phyloP scores from a whole-genome alignment of 768 basidiomycete species.

The Termitomyces sp. region DNA sequence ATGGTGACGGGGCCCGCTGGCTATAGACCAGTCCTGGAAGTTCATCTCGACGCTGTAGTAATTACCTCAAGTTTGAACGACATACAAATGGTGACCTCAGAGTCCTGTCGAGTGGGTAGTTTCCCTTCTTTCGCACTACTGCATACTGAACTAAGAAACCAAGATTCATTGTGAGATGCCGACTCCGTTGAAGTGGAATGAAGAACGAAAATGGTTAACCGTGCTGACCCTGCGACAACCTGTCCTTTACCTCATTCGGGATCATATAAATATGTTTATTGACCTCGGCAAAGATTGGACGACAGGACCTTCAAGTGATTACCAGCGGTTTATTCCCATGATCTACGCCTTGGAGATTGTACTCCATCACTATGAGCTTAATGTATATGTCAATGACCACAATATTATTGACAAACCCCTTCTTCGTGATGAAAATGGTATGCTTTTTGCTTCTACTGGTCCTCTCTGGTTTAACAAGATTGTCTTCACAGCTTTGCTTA shows the following conservation, averaged over 20 bases:
- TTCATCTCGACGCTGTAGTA: conserved; percentile 77
- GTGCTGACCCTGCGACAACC: conserved; percentile 72
- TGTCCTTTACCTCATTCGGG: conserved; percentile 75
- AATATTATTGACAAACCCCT: conserved; percentile 94
- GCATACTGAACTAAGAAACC: neutral
- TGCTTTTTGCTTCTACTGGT: conserved; percentile 6
- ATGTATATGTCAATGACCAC: conserved; percentile 89
- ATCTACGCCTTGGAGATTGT: conserved; percentile 70
- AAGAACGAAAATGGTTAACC: conserved; percentile 75
- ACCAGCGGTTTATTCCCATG: conserved; percentile 81
- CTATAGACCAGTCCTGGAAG: conserved; percentile 76
- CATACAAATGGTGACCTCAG: conserved; percentile 71
- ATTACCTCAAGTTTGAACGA: conserved; percentile 89
- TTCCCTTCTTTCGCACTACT: neutral
- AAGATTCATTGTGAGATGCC: conserved; percentile 77
- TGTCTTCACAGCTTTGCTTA: conserved; percentile 62
- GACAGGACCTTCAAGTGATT: conserved; percentile 78
- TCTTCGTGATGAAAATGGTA: conserved; percentile 83
- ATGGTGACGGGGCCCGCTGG: conserved; percentile 74
- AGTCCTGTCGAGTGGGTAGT: conserved; percentile 69
- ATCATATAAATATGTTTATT: conserved; percentile 92
- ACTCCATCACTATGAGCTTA: conserved; percentile 73
- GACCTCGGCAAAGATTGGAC: conserved; percentile 94
- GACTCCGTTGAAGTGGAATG: conserved; percentile 81
- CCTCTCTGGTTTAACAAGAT: neutral